Conservation (phyloP, 2,329 filamentous ascomycete genomes). For the Sclerotinia minor region DNA sequence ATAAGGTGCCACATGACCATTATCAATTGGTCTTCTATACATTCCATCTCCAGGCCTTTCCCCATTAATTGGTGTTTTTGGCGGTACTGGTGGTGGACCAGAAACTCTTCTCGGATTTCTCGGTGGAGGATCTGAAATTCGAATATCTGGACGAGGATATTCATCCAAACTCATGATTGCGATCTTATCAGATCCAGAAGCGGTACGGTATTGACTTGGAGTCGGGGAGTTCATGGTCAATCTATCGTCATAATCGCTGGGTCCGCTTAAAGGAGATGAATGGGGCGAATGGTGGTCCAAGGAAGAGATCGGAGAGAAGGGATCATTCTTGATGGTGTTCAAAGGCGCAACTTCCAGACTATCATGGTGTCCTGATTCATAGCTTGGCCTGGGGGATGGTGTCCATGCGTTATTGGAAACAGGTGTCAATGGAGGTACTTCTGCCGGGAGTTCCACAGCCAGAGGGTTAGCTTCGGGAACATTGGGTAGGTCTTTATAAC, state of each 20-base stretch:
- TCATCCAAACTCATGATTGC: conserved; percentile 62
- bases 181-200: conserved; percentile 67
- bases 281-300: conserved; percentile 28
- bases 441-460: conserved; percentile 59
- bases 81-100: conserved; percentile 70
- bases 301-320: conserved; percentile 45
- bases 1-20: conserved; percentile 56
- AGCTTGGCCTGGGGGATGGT: conserved; percentile 40
- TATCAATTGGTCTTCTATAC: conserved; percentile 31
- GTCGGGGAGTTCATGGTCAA: conserved; percentile 58
- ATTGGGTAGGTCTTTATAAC: conserved; percentile 32
- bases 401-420: conserved; percentile 20
- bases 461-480: conserved; percentile 44
- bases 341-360: conserved; percentile 33
- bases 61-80: conserved; percentile 72
- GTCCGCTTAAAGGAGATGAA: conserved; percentile 21
- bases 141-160: conserved; percentile 46
- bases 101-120: conserved; percentile 38
- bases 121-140: conserved; percentile 13
- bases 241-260: conserved; percentile 51
- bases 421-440: conserved; percentile 37
- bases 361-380: conserved; percentile 40
- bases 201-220: conserved; percentile 58
- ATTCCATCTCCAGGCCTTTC: conserved; percentile 34
- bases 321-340: conserved; percentile 17